These are phyloP conservation scores for Beauveria sp. DNA, from an alignment of 2,329 filamentous ascomycete genomes.

Conservation along the genomic window DNA sequence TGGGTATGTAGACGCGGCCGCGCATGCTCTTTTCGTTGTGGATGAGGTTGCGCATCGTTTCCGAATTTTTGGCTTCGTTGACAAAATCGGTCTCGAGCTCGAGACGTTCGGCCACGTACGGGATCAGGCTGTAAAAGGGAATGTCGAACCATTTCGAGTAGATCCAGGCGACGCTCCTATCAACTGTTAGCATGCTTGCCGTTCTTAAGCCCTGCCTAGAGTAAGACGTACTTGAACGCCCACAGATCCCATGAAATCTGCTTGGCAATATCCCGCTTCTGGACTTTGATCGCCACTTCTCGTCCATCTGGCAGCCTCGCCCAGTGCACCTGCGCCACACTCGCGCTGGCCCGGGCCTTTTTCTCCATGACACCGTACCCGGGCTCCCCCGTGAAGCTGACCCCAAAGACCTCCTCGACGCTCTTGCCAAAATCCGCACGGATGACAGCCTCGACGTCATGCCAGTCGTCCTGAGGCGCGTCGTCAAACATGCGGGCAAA, in stretches of 20 bases:
- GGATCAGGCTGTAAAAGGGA: constrained; percentile 84
- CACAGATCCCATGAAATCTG: constrained; percentile 94
- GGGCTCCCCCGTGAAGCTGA: constrained; percentile 69
- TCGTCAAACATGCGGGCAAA: constrained; percentile 97
- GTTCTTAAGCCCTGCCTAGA: background rate
- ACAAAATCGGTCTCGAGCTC: constrained; percentile 90
- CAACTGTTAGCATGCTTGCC: constrained; percentile 13
- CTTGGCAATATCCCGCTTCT: constrained; percentile 86
- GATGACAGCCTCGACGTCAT: constrained; percentile 77
- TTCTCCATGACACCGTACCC: constrained; percentile 57
- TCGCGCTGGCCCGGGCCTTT: constrained; percentile 66
- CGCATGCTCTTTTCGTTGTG: constrained; percentile 66
- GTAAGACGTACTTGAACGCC: constrained; percentile 72
- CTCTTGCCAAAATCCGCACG: constrained; percentile 80
- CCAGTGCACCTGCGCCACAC: constrained; percentile 96
- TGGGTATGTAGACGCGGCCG: constrained; percentile 79
- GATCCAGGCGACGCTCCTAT: constrained; percentile 66
- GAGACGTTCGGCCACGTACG: constrained; percentile 87
- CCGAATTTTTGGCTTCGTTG: constrained; percentile 83
- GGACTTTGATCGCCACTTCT: constrained; percentile 92
- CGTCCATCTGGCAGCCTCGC: constrained; percentile 76
- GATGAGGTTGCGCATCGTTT: constrained; percentile 73
- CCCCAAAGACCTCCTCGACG: constrained; percentile 85
- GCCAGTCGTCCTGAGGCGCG: constrained; percentile 87
- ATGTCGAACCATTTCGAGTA: constrained; percentile 88